A percentile compares a stretch with the other conserved stretches of the same genome.
Conservation (phyloP, 2,329 filamentous ascomycete genomes). For the Escovopsis sp. region DNA sequence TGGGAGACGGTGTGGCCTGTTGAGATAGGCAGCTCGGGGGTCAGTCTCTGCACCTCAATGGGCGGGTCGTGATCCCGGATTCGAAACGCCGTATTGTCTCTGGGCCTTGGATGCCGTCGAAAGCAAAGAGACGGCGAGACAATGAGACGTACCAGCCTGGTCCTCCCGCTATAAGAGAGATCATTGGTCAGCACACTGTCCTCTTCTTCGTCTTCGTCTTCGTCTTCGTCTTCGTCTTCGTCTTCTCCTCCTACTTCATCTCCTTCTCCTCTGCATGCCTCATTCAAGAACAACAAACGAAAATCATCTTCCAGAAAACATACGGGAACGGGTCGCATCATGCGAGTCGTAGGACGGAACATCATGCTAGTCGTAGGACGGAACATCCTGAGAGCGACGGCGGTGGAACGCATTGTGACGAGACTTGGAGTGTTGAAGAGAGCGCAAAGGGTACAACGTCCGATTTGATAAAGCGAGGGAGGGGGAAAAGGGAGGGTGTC, state of each 20-base stretch:
- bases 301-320: slow-evolving; percentile 8
- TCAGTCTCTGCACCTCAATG: slow-evolving; percentile 1
- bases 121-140: no score
- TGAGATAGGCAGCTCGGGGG: slow-evolving; percentile 9
- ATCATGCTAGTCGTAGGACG: slow-evolving; percentile 48
- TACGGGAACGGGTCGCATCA: slow-evolving; percentile 61
- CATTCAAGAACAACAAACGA: no score
- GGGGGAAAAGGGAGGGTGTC: neutral
- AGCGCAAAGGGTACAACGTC: slow-evolving; percentile 14
- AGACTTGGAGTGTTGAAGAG: slow-evolving; percentile 11
- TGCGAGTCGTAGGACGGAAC: slow-evolving; percentile 49
- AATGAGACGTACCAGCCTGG: slow-evolving; percentile 43
- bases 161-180: slow-evolving; percentile 52
- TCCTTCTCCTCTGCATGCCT: no score
- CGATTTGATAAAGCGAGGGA: no score
- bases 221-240: no score
- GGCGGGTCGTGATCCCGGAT: neutral
- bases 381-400: slow-evolving; percentile 51
- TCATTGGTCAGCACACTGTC: no score
- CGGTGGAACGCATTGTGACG: slow-evolving; percentile 48
- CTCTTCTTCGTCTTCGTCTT: no score
- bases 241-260: no score
- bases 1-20: slow-evolving; percentile 96
- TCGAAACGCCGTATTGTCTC: no score
- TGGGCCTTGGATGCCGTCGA: slow-evolving; percentile 2